Percentiles rank a stretch among this genome's conserved stretches.
Conservation (phyloP, 352 stramenopile genomes). For the Phytophthora nicotianae region DNA sequence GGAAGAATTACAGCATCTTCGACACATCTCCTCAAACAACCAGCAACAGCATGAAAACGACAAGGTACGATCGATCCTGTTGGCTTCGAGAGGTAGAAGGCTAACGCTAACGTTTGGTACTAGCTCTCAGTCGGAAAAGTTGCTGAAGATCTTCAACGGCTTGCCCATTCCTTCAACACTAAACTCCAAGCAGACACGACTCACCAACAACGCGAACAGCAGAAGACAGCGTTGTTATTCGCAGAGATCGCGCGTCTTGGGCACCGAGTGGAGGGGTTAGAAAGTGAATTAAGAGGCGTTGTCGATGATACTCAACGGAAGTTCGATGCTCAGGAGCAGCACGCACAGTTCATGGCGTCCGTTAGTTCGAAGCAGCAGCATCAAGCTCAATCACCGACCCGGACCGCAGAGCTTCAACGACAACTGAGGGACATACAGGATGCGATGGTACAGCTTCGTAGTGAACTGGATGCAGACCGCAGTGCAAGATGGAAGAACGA, state of each 20-base stretch:
- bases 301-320: conserved; percentile 43
- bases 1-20: conserved; percentile 58
- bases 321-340: conserved; percentile 55
- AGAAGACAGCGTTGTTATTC: conserved; percentile 74
- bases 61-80: conserved; percentile 34
- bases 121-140: conserved; percentile 29
- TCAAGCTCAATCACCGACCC: conserved; percentile 27
- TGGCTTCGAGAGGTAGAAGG: neutral
- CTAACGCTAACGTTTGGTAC: conserved; percentile 5
- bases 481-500: conserved; percentile 60
- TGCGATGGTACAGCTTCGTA: conserved; percentile 48
- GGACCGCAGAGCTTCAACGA: conserved; percentile 30
- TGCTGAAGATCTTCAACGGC: conserved; percentile 61
- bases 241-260: conserved; percentile 63
- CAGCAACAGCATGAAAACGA: conserved; percentile 62
- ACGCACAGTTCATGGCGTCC: conserved; percentile 31
- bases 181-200: conserved; percentile 62
- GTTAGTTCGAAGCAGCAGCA: conserved; percentile 43
- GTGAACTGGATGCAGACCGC: conserved; percentile 62
- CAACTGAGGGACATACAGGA: conserved; percentile 45
- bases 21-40: conserved; percentile 60
- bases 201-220: conserved; percentile 65
- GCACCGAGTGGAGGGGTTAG: conserved; percentile 50
- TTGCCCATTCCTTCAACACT: conserved; percentile 53
- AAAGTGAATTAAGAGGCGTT: conserved; percentile 33